Evolutionary conservation across 2,329 filamentous ascomycete genomes (phyloP), one percentile per base, ranked within the genome.

Genomic region (Coniella lustricola): DNA sequence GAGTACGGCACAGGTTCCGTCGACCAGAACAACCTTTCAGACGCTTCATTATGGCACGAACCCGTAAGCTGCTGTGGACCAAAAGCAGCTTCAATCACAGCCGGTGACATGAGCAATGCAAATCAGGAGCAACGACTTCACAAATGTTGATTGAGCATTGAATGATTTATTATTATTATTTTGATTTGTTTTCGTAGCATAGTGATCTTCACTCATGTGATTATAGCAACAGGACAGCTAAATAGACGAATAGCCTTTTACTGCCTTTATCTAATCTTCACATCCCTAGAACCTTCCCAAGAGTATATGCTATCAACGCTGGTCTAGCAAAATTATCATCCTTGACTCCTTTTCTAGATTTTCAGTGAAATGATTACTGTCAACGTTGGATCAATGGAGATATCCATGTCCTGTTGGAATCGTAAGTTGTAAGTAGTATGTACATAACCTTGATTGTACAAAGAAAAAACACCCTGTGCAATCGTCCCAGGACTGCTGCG

Each of bases 1-100:
- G 60, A 60, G 41, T 70, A 69, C 58, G 70, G 69, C 60, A 68
- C 66, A 5, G 68, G 67, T 35, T 59, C 55, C 25, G 61, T 68
- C 43, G 59, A 68, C 56, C 35, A 52, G 18, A 49, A 53, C 46
- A 55, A 71, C 55, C 59, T 70, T 25, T 67, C 63, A 52, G 57
- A 65, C 38, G 62, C 46, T 3, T 34, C 50, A 3, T n/a, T 39
- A 41, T 16, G 50, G 50, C 7, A 38, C 12, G 10, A 44, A 40
- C 21, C 29, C 50, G 7, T 46, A 9, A 29, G 31, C n/a, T n/a
- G n/a, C n/a, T n/a, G n/a, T n/a, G n/a, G n/a, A n/a, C n/a, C n/a
- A n/a, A n/a, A n/a, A n/a, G n/a, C n/a, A n/a, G n/a, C n/a, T n/a
- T n/a, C n/a, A n/a, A n/a, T n/a, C n/a, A n/a, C n/a, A n/a, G n/a